Evolutionary conservation across 2,329 filamentous ascomycete genomes (phyloP).

Genomic region (Teratosphaeria epicoccoides): DNA sequence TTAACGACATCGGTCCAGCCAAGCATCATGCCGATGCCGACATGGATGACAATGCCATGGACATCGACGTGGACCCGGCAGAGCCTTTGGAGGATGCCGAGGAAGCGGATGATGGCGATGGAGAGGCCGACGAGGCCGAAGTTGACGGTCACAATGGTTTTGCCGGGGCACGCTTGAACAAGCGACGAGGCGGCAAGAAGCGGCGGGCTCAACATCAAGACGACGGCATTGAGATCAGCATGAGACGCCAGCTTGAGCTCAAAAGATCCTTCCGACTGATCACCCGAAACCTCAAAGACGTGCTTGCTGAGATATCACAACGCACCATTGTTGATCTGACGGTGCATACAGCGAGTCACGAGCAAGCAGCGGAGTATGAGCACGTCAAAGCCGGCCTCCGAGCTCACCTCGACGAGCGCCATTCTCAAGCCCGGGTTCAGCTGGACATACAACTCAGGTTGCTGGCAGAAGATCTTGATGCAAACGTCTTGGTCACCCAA

Average conservation of each 20-base stretch:
- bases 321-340: constrained; percentile 49
- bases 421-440: constrained; percentile 29
- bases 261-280: constrained; percentile 56
- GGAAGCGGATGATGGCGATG: constrained; percentile 14
- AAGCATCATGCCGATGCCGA: constrained; percentile 6
- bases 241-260: constrained; percentile 53
- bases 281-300: constrained; percentile 51
- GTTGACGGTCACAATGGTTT: constrained; percentile 12
- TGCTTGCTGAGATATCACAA: constrained; percentile 55
- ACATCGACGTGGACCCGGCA: constrained; percentile 1
- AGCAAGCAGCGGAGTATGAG: constrained; percentile 43
- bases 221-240: constrained; percentile 35
- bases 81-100: neutral
- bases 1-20: constrained; percentile 7
- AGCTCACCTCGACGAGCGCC: constrained; percentile 32
- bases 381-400: constrained; percentile 43
- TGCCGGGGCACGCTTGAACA: constrained; percentile 10
- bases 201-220: constrained; percentile 38
- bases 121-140: constrained; percentile 18
- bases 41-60: constrained; percentile 3
- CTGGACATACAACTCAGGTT: constrained; percentile 29
- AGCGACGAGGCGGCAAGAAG: constrained; percentile 25
- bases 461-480: constrained; percentile 25
- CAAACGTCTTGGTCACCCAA: constrained; percentile 29
- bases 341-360: constrained; percentile 43